Conservation (phyloP, 2,329 filamentous ascomycete genomes). For the Pezicula carpinea region DNA sequence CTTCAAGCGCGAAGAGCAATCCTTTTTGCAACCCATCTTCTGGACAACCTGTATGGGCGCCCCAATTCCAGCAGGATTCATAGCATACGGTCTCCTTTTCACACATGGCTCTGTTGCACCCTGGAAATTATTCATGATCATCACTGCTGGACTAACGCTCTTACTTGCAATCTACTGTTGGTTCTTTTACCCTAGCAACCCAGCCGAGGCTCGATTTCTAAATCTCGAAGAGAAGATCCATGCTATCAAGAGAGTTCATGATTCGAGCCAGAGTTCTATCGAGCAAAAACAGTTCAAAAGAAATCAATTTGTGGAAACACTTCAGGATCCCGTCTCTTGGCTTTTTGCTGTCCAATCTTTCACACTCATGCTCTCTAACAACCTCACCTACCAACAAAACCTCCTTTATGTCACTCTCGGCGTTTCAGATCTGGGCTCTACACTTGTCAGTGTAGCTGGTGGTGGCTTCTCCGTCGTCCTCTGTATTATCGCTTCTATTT, state of each 20-base stretch:
- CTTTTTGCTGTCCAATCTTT: slow-evolving; percentile 35
- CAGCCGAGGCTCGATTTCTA: slow-evolving; percentile 38
- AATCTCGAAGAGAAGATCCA: slow-evolving; percentile 35
- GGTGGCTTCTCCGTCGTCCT: slow-evolving; percentile 30
- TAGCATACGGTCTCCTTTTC: slow-evolving; percentile 38
- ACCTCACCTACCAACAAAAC: slow-evolving; percentile 36
- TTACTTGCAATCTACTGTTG: slow-evolving; percentile 31
- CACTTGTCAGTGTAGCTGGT: slow-evolving; percentile 33
- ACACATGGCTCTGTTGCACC: slow-evolving; percentile 28
- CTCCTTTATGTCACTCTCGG: slow-evolving; percentile 32
- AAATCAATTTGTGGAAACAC: slow-evolving; percentile 43
- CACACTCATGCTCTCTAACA: slow-evolving; percentile 44
- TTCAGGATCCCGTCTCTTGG: slow-evolving; percentile 22
- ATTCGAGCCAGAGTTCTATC: slow-evolving; percentile 50
- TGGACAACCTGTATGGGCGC: slow-evolving; percentile 30
- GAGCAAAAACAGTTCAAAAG: slow-evolving; percentile 43
- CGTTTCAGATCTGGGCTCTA: slow-evolving; percentile 33
- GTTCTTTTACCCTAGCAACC: slow-evolving; percentile 42
- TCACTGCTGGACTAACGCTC: slow-evolving; percentile 32
- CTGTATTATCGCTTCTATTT: slow-evolving; percentile 29
- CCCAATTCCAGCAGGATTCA: slow-evolving; percentile 34
- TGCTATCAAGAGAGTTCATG: slow-evolving; percentile 44
- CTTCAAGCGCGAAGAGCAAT: slow-evolving; percentile 31
- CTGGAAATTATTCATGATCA: slow-evolving; percentile 37
- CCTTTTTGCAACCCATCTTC: slow-evolving; percentile 30